Conservation (phyloP, 2,329 filamentous ascomycete genomes). For the Didymella segeticola region DNA sequence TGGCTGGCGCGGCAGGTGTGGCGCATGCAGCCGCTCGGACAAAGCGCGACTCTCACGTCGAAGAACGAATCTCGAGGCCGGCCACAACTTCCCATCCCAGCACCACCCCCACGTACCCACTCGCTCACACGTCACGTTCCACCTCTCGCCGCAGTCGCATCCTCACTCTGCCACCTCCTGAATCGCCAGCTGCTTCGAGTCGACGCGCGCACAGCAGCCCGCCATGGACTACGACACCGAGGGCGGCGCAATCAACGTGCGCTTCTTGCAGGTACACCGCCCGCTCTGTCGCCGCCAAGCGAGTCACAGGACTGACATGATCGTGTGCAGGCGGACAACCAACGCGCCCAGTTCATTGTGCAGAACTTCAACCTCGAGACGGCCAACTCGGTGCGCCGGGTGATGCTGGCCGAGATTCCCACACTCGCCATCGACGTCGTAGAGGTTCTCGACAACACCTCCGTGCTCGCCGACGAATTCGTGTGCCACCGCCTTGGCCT, state of each 20-base stretch:
- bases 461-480: slow-evolving; percentile 96
- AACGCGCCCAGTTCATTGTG: slow-evolving; percentile 90
- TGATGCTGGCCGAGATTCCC: slow-evolving; percentile 92
- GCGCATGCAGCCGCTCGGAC: slow-evolving; percentile 12
- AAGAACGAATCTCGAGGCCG: slow-evolving; percentile 27
- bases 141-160: slow-evolving; percentile 27
- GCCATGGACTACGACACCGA: slow-evolving; percentile 61
- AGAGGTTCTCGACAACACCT: slow-evolving; percentile 90
- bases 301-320: slow-evolving; percentile 27
- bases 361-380: slow-evolving; percentile 88
- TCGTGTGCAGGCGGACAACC: slow-evolving; percentile 70
- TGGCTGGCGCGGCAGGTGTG: slow-evolving; percentile 18
- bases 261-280: slow-evolving; percentile 47
- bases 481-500: slow-evolving; percentile 91
- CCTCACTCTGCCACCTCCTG: slow-evolving; percentile 18
- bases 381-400: slow-evolving; percentile 88
- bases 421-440: slow-evolving; percentile 95
- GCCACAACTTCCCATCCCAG: slow-evolving; percentile 21
- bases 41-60: slow-evolving; percentile 22
- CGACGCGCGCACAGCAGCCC: slow-evolving; percentile 19
- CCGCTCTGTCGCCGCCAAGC: slow-evolving; percentile 24
- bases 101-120: slow-evolving; percentile 13
- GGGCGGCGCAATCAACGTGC: slow-evolving; percentile 50
- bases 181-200: slow-evolving; percentile 15
- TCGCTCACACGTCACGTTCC: slow-evolving; percentile 27